These are phyloP conservation scores for Linum tenue DNA, from an alignment of 345 rosid genomes.

Conservation along the genomic window DNA sequence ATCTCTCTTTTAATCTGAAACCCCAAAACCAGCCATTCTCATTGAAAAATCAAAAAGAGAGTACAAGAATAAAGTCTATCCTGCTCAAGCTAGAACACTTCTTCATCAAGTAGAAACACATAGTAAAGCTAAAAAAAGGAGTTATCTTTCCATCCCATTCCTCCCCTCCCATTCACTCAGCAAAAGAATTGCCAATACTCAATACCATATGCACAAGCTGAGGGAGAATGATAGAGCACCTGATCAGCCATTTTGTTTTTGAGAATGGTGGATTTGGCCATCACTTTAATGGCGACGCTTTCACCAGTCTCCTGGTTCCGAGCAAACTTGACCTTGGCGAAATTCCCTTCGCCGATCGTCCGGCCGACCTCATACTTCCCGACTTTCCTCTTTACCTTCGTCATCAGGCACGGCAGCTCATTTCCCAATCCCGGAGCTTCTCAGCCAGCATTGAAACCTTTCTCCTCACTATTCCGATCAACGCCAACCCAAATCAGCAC, in stretches of 20 bases:
- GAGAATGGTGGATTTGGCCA: conserved; percentile 75
- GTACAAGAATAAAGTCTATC: not conserved
- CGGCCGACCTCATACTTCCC: conserved; percentile 86
- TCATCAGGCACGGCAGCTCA: conserved; percentile 26
- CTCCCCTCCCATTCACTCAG: no score
- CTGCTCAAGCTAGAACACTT: not conserved
- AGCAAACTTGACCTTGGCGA: conserved; percentile 94
- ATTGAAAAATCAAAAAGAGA: not conserved
- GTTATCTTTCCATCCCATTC: not conserved
- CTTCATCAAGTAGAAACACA: not conserved
- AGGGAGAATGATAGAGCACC: conserved; percentile 29
- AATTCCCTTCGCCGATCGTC: conserved; percentile 85
- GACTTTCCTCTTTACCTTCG: conserved; percentile 37
- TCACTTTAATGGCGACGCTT: conserved; percentile 68
- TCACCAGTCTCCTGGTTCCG: conserved; percentile 58
- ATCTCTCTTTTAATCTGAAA: conserved; percentile 78
- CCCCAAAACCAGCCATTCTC: conserved; percentile 5
- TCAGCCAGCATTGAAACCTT: not conserved
- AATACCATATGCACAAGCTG: not conserved
- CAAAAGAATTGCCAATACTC: no score
- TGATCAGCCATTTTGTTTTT: conserved; percentile 85
- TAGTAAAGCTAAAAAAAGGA: not conserved
- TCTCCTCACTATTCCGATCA: no score
- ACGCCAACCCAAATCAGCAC: no score
- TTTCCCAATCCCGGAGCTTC: conserved; percentile 5